Evolutionary conservation across 2,329 filamentous ascomycete genomes (phyloP).

Genomic region (Fusarium sp.): DNA sequence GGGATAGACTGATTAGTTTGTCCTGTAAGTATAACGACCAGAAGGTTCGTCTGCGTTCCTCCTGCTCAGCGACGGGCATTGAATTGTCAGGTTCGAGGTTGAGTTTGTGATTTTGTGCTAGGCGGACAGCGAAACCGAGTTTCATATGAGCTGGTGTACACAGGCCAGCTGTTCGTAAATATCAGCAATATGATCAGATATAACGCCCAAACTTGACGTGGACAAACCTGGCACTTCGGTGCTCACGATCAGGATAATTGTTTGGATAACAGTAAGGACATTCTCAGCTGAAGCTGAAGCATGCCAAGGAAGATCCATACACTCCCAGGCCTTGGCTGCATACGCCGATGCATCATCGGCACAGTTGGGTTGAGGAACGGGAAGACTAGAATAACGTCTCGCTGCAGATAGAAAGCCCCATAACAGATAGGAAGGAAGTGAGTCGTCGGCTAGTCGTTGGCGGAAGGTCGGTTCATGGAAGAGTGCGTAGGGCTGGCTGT

Average conservation of each 20-base stretch:
- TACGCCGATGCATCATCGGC: constrained; percentile 13
- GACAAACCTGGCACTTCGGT: constrained; percentile 17
- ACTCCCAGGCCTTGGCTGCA: constrained; percentile 17
- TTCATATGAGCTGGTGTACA: constrained; percentile 27
- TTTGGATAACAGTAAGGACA: constrained; percentile 7
- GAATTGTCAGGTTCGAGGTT: not conserved
- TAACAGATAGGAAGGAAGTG: constrained; percentile 1
- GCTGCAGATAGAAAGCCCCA: constrained; percentile 20
- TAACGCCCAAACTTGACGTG: too few relatives aligned
- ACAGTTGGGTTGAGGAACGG: not conserved
- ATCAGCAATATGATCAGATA: too few relatives aligned
- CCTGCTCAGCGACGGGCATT: not conserved
- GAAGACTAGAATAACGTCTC: constrained; percentile 5
- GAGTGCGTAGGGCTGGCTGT: constrained; percentile 20
- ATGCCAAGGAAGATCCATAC: constrained; percentile 19
- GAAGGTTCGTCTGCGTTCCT: constrained; percentile 8
- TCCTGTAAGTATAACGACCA: constrained; percentile 15
- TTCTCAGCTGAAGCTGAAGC: not conserved
- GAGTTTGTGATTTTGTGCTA: constrained; percentile 16
- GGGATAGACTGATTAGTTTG: constrained; percentile 13
- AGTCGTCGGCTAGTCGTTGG: not conserved
- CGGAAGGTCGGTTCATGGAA: constrained; percentile 23
- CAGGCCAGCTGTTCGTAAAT: constrained; percentile 14
- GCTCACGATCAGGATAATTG: constrained; percentile 24
- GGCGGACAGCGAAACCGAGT: constrained; percentile 10